Conservation (phyloP, 768 basidiomycete genomes). For the Lentinus tigrinus region DNA sequence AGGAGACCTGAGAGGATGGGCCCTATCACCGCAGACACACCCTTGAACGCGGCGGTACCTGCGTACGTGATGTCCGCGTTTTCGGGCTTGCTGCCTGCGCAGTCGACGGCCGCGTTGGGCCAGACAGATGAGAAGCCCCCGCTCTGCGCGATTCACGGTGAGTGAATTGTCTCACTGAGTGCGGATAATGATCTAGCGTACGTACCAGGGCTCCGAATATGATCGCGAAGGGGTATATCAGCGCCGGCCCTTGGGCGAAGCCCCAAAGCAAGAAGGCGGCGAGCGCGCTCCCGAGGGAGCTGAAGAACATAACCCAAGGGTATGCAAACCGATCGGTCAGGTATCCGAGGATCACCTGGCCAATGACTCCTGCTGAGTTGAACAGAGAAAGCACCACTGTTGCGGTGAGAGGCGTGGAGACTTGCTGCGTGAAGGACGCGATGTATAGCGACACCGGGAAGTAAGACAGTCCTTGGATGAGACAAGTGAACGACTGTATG, state of each 20-base stretch:
- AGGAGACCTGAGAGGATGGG: slow-evolving; percentile 25
- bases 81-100: slow-evolving; percentile 18
- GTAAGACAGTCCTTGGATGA: slow-evolving; percentile 26
- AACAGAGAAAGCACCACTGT: slow-evolving; percentile 25
- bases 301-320: slow-evolving; percentile 21
- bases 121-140: slow-evolving; percentile 22
- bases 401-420: slow-evolving; percentile 21
- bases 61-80: slow-evolving; percentile 19
- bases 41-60: slow-evolving; percentile 16
- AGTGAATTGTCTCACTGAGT: background rate
- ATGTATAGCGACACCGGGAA: slow-evolving; percentile 28
- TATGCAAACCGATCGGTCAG: slow-evolving; percentile 24
- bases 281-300: slow-evolving; percentile 17
- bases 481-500: slow-evolving; percentile 15
- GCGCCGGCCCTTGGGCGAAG: slow-evolving; percentile 21
- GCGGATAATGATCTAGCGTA: background rate
- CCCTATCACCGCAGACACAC: slow-evolving; percentile 23
- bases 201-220: slow-evolving; percentile 25
- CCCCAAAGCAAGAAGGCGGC: slow-evolving; percentile 25
- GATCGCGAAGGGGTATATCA: slow-evolving; percentile 22
- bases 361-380: slow-evolving; percentile 23
- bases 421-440: slow-evolving; percentile 22
- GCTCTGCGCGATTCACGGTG: slow-evolving; percentile 8
- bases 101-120: slow-evolving; percentile 19
- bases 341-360: slow-evolving; percentile 24